Percentiles rank a stretch among this genome's conserved stretches.
phyloP scores from a whole-genome alignment of 192 early-diverging fungal genomes.

The Backusella tuberculispora region DNA sequence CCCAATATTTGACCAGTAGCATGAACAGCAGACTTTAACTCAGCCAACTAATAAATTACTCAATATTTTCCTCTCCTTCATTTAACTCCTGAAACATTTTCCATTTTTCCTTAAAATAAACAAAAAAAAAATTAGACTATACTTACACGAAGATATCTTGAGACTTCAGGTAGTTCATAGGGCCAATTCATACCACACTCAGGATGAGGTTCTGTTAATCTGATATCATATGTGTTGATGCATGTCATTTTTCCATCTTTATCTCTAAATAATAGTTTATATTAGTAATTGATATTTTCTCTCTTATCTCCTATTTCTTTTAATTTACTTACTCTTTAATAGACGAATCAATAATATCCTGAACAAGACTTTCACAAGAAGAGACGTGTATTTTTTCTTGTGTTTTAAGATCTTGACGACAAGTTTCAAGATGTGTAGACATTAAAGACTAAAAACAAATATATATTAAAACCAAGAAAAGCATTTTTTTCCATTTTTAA shows the following conservation, averaged over 20 bases:
- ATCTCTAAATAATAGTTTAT: constrained; percentile 14
- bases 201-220: constrained; percentile 49
- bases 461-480: neutral
- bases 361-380: constrained; percentile 46
- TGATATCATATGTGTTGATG: constrained; percentile 63
- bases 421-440: constrained; percentile 34
- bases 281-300: too few relatives aligned
- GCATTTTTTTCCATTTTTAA: neutral
- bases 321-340: constrained; percentile 1
- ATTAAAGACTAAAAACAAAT: constrained; percentile 9
- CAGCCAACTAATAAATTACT: constrained; percentile 41
- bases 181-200: constrained; percentile 61
- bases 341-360: constrained; percentile 28
- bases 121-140: neutral
- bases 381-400: constrained; percentile 38
- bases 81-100: neutral
- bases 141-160: constrained; percentile 55
- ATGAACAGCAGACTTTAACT: constrained; percentile 62
- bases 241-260: constrained; percentile 37
- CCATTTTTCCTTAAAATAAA: neutral
- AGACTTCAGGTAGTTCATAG: constrained; percentile 52
- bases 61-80: neutral
- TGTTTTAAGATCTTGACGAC: constrained; percentile 35
- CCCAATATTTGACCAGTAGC: constrained; percentile 38
- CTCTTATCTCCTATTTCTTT: neutral